These are phyloP conservation scores for Cryptococcus sp. DNA, from an alignment of 1,284 basidiomycete genomes.

Conservation along the genomic window DNA sequence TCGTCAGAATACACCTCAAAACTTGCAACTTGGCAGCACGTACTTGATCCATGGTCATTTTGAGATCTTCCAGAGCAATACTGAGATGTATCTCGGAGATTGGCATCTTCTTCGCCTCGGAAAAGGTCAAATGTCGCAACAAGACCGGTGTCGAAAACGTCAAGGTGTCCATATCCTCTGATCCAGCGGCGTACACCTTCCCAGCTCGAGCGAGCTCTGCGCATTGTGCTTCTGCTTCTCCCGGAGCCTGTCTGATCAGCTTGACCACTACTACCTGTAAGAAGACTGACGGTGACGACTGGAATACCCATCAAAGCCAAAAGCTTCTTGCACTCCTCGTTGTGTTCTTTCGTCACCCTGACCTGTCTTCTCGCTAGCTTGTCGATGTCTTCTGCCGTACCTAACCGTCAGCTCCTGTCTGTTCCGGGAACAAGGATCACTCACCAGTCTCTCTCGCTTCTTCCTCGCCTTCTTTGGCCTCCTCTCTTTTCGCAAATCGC, in stretches of 20 bases:
- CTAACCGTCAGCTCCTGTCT: conserved; percentile 34
- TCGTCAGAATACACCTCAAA: too few species aligned
- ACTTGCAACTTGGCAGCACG: background rate
- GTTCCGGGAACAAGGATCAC: conserved; percentile 8
- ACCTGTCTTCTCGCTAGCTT: conserved; percentile 86
- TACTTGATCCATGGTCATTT: conserved; percentile 87
- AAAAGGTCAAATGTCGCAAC: conserved; percentile 93
- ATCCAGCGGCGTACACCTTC: conserved; percentile 95
- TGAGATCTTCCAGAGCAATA: conserved; percentile 76
- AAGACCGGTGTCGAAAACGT: conserved; percentile 91
- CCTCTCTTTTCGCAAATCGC: conserved; percentile 83
- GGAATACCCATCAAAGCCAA: conserved; percentile 96
- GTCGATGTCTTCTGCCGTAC: conserved; percentile 86
- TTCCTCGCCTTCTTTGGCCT: conserved; percentile 89
- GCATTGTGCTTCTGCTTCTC: conserved; percentile 97
- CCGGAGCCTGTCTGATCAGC: conserved; percentile 66
- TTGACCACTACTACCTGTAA: background rate
- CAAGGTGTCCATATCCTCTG: conserved; percentile 99
- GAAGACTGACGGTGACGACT: conserved; percentile 73
- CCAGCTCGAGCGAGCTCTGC: conserved; percentile 93
- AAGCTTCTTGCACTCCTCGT: conserved; percentile 86
- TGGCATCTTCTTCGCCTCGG: conserved; percentile 98
- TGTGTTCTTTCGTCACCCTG: conserved; percentile 91
- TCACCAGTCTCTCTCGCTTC: conserved; percentile 90
- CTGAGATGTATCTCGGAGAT: conserved; percentile 87